phyloP scores from a whole-genome alignment of 148 eudicot genomes.

The Polygonum maritimum region DNA sequence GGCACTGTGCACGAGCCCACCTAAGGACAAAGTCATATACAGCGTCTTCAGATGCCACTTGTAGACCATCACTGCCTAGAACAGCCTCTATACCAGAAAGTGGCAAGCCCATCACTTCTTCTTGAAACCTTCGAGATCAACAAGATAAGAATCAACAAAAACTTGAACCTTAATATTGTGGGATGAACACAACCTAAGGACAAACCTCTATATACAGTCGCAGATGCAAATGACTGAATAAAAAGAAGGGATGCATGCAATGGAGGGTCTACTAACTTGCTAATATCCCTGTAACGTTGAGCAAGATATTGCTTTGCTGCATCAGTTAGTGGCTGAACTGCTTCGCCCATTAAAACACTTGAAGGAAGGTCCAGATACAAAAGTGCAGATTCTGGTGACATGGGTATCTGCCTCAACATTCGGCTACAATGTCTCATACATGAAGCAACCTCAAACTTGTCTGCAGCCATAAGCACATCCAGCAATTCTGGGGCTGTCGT shows the following conservation, averaged over 20 bases:
- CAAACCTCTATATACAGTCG: background rate
- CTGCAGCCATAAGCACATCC: constrained; percentile 82
- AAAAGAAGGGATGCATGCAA: background rate
- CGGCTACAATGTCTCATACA: constrained; percentile 75
- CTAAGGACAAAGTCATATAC: constrained; percentile 74
- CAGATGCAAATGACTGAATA: background rate
- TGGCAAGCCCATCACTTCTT: constrained; percentile 73
- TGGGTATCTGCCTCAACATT: constrained; percentile 47
- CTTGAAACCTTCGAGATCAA: constrained; percentile 45
- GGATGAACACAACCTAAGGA: background rate
- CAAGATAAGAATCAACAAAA: background rate
- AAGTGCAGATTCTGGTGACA: constrained; percentile 75
- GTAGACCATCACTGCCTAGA: constrained; percentile 72
- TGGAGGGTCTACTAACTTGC: constrained; percentile 36
- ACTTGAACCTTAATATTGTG: background rate
- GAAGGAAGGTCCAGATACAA: constrained; percentile 74
- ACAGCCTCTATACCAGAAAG: constrained; percentile 83
- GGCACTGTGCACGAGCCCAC: constrained; percentile 68
- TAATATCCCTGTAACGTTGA: constrained; percentile 57
- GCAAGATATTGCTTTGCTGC: constrained; percentile 75
- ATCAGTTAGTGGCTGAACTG: constrained; percentile 81
- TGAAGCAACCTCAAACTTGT: constrained; percentile 82
- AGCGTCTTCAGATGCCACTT: constrained; percentile 90
- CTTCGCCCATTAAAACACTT: constrained; percentile 77
- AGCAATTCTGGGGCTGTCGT: constrained; percentile 54